Percentiles rank a stretch among this genome's conserved stretches.
Conservation (phyloP, 1,284 basidiomycete species). For the Naganishia sp. region DNA sequence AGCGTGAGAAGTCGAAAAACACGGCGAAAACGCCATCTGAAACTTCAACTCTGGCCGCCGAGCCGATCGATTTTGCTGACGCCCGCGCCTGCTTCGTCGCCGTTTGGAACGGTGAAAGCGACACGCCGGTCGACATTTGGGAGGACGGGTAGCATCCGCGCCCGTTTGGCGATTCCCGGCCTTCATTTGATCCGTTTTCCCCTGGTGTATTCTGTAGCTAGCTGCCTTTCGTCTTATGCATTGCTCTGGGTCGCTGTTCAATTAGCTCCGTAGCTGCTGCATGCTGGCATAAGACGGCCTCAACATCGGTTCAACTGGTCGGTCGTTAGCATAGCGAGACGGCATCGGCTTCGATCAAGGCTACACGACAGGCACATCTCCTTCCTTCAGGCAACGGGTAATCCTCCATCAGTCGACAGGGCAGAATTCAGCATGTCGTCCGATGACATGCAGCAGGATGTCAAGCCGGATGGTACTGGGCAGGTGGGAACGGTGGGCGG, state of each 20-base stretch:
- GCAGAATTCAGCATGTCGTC: constrained; percentile 9
- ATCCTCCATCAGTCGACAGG: background rate
- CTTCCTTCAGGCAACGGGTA: background rate
- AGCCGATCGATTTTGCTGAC: constrained; percentile 15
- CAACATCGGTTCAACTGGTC: background rate
- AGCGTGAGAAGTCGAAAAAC: constrained; percentile 14
- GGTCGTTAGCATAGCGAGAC: background rate
- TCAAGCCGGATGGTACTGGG: background rate
- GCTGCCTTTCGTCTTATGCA: background rate
- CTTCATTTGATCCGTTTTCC: background rate
- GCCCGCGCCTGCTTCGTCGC: constrained; percentile 2
- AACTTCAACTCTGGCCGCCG: constrained; percentile 5
- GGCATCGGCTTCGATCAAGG: background rate
- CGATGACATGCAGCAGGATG: background rate
- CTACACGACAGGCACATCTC: background rate
- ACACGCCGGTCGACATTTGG: background rate
- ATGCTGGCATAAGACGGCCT: background rate
- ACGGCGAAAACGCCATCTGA: constrained; percentile 2
- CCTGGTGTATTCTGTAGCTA: background rate
- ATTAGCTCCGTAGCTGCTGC: background rate
- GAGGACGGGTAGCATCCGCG: constrained; percentile 21
- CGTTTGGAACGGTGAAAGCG: constrained; percentile 12
- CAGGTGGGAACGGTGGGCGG: background rate
- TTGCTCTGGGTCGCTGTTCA: background rate
- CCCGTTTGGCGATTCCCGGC: background rate